Conservation (phyloP, 1,284 basidiomycete species). For the Trichosporon ovoides region DNA sequence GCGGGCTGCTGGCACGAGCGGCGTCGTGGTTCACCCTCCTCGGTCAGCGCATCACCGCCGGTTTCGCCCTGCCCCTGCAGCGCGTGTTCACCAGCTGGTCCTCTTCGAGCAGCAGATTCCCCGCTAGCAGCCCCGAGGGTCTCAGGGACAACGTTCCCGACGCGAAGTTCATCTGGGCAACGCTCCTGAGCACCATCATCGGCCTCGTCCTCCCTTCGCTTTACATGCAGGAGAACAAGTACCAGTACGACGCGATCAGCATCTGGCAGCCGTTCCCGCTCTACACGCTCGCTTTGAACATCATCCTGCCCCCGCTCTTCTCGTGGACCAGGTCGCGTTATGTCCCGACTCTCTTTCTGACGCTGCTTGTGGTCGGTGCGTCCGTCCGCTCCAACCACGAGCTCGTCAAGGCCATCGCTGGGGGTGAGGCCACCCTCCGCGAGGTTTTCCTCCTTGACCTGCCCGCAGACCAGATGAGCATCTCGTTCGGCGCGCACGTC, state of each 20-base stretch:
- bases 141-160: constrained; percentile 7
- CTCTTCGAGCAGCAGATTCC: background rate
- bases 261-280: constrained; percentile 21
- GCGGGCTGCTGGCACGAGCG: constrained; percentile 6
- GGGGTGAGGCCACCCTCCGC: background rate
- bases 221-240: background rate
- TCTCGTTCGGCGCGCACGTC: constrained; percentile 11
- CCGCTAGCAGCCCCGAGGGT: background rate
- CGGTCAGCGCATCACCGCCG: constrained; percentile 14
- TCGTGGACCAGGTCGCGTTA: background rate
- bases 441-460: constrained; percentile 11
- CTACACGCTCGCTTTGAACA: constrained; percentile 11
- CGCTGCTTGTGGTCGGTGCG: background rate
- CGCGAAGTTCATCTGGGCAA: constrained; percentile 10
- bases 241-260: constrained; percentile 7
- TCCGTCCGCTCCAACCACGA: constrained; percentile 6
- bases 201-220: constrained; percentile 9
- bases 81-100: constrained; percentile 7
- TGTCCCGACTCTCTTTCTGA: constrained; percentile 5
- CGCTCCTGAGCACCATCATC: background rate
- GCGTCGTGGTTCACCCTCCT: constrained; percentile 9
- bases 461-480: background rate
- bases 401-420: constrained; percentile 3
- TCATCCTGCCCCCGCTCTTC: constrained; percentile 11
- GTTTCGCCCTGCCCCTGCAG: constrained; percentile 11